Evolutionary conservation across 2,329 filamentous ascomycete genomes (phyloP).

Genomic region (Scolecobasidium constrictum): DNA sequence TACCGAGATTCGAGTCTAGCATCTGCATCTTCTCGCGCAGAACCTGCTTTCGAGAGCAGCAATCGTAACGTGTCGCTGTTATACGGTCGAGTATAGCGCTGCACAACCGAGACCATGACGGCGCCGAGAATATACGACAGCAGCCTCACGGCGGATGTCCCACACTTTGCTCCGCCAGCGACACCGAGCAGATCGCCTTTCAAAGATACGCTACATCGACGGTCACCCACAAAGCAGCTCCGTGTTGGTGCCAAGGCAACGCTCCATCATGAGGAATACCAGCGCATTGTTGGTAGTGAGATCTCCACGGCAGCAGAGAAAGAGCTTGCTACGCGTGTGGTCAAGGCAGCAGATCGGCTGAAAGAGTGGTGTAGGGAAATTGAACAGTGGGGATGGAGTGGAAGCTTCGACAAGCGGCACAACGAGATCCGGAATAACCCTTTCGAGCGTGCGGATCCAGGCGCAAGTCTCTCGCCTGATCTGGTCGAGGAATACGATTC

Average conservation of each 20-base stretch:
- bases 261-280: slow-evolving; percentile 21
- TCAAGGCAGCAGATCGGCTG: slow-evolving; percentile 58
- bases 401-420: slow-evolving; percentile 30
- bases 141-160: neutral
- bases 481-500: slow-evolving; percentile 59
- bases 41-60: too few relatives aligned
- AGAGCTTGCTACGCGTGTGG: slow-evolving; percentile 60
- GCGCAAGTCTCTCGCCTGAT: slow-evolving; percentile 55
- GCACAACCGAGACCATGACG: too few relatives aligned
- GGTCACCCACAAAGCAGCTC: slow-evolving; percentile 6
- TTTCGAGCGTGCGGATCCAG: slow-evolving; percentile 13
- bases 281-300: slow-evolving; percentile 45
- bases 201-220: slow-evolving; percentile 1
- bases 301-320: slow-evolving; percentile 54
- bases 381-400: slow-evolving; percentile 48
- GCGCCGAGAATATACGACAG: slow-evolving; percentile 1
- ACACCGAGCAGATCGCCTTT: neutral
- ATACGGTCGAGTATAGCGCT: too few relatives aligned
- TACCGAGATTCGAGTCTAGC: too few relatives aligned
- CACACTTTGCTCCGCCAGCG: slow-evolving; percentile 5
- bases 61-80: too few relatives aligned
- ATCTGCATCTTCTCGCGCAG: too few relatives aligned
- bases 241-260: neutral
- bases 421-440: slow-evolving; percentile 18
- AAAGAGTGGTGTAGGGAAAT: slow-evolving; percentile 69